Percentiles rank a stretch among this genome's conserved stretches.
These are phyloP conservation scores for Lactarius psammicola DNA, from an alignment of 768 basidiomycete genomes.

Conservation along the genomic window DNA sequence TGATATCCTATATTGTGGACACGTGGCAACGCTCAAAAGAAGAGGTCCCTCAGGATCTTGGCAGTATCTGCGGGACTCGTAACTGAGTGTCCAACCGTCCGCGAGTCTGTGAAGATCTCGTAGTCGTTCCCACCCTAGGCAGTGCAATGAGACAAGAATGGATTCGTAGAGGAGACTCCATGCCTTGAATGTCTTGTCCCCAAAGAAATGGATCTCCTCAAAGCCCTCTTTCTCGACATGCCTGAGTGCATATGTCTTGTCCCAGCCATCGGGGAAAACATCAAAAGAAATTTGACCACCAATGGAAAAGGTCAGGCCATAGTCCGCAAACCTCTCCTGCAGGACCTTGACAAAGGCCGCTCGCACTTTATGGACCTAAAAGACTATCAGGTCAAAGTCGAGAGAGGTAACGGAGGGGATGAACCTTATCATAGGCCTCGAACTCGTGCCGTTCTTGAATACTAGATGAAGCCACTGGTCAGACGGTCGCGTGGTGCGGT, in stretches of 20 bases:
- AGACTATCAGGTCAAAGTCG: not conserved
- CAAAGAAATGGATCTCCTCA: slow-evolving; percentile 97
- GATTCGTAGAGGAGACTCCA: slow-evolving; percentile 17
- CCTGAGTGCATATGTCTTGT: slow-evolving; percentile 87
- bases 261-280: slow-evolving; percentile 89
- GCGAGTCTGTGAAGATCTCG: slow-evolving; percentile 79
- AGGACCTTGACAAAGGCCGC: slow-evolving; percentile 72
- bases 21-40: slow-evolving; percentile 38
- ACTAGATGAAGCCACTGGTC: slow-evolving; percentile 41
- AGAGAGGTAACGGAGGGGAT: not conserved
- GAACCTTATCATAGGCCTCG: slow-evolving; percentile 76
- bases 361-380: slow-evolving; percentile 67
- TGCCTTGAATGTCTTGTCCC: slow-evolving; percentile 85
- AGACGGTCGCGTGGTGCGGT: slow-evolving; percentile 8
- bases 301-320: slow-evolving; percentile 85
- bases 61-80: slow-evolving; percentile 73
- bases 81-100: slow-evolving; percentile 88
- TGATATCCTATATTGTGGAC: not conserved
- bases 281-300: slow-evolving; percentile 98
- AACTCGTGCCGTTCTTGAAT: slow-evolving; percentile 81
- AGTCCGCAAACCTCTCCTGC: slow-evolving; percentile 77
- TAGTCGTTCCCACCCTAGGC: slow-evolving; percentile 91
- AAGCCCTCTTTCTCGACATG: slow-evolving; percentile 85
- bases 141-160: not conserved
- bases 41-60: slow-evolving; percentile 63